phyloP scores from a whole-genome alignment of 2,329 filamentous ascomycete genomes.

The Trichothecium roseum region DNA sequence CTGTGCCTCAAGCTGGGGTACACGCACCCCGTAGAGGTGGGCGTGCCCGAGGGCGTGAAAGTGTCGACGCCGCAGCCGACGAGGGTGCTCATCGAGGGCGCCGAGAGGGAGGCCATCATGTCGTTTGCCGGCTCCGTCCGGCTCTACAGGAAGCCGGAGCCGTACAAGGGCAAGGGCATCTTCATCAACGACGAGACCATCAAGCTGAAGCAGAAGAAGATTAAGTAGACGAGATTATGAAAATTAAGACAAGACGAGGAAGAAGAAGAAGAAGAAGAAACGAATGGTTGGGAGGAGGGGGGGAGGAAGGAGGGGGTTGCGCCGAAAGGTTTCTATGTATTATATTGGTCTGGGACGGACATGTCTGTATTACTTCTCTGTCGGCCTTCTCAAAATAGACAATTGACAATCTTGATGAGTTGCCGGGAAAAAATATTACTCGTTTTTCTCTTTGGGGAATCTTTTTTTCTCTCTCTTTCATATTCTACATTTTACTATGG shows the following conservation, averaged over 20 bases:
- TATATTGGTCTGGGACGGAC: constrained; percentile 1
- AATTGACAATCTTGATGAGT: too few species aligned
- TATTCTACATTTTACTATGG: background rate
- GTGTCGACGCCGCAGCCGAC: constrained; percentile 87
- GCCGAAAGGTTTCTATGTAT: constrained; percentile 1
- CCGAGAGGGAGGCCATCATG: constrained; percentile 78
- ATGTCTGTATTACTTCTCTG: too few species aligned
- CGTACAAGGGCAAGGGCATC: constrained; percentile 99
- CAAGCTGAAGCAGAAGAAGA: constrained; percentile 96
- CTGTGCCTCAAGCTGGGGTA: constrained; percentile 92
- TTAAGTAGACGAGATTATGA: constrained; percentile 51
- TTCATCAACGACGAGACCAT: constrained; percentile 98
- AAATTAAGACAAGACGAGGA: background rate
- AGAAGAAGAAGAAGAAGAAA: too few species aligned
- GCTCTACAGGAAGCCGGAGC: constrained; percentile 83
- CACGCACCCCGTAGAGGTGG: constrained; percentile 88
- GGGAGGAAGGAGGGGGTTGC: too few species aligned
- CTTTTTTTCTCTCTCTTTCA: constrained; percentile 8
- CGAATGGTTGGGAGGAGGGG: too few species aligned
- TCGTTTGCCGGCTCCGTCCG: constrained; percentile 84
- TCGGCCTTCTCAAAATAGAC: too few species aligned
- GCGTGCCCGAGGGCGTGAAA: constrained; percentile 70
- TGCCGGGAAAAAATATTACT: too few species aligned
- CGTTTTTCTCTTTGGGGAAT: too few species aligned
- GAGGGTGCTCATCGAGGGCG: constrained; percentile 78